Evolutionary conservation across 495 filamentous ascomycete species (phyloP), one percentile per base, ranked within the genome.

Genomic region (Trichoderma asperelloides): DNA sequence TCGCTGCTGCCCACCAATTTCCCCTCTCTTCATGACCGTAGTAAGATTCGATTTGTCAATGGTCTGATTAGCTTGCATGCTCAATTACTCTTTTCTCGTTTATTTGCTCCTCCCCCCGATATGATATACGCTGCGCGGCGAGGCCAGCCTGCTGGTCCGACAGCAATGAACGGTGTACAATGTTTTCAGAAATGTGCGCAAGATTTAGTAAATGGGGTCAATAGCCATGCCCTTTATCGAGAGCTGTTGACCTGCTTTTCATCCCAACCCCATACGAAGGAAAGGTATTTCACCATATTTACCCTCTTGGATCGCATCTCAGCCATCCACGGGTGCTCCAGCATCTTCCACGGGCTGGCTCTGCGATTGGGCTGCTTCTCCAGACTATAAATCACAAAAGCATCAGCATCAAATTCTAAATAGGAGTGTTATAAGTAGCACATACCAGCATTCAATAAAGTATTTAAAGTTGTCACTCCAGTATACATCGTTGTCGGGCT

Each of bases 361-460:
- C 95, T 85, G 73, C 93, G 87, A 67, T 79, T 80, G 30, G 88
- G 88, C 74, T 98, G 93, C 80, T 98, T 98, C 77, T 98, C 95
- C 65, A 97, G 86, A 79, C 94, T 97, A 68, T 68, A 68, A 49
- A 28, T 64, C 45, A 37, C n/a, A 18, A 64, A 21, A 63, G 37
- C 16, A 21, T 23, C 60, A 47, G 12, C 40, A 18, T 57, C 28
- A 49, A 57, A 57, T 30, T 4, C 55, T 23, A 70, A 11, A 62
- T n/a, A 66, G 37, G 47, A 28, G 21, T 43, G 57, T 45, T 18
- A 3, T n/a, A 23, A 18, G 45, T 63, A 40, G 33, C 5, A 91
- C 92, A 75, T 88, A 98, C 95, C 96, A 98, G 87, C 93, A 97
- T 78, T 96, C 93, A 76, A 98, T 97, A 71, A 98, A 98, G 76